Evolutionary conservation across 2,329 filamentous ascomycete genomes (phyloP), one percentile per base, ranked within the genome.

Genomic region (Tetracladium maxilliforme): DNA sequence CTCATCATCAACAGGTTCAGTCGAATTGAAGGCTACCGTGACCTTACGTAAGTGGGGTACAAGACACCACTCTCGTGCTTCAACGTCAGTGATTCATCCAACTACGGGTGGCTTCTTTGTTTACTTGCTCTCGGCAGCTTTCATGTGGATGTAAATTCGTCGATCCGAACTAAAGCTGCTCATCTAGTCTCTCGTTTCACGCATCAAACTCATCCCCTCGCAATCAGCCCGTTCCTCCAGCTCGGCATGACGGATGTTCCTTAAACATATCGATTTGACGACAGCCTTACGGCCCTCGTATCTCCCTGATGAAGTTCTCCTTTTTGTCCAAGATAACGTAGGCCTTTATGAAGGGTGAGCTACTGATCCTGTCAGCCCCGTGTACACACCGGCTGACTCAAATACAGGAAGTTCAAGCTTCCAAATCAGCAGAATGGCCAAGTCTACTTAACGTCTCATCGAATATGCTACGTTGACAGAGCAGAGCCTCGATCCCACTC

Each of bases 311-410:
- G 90, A 98, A 66, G 79, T 82, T 39, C 64, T 95, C 27, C 67
- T 98, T 31, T 95, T 93, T 56, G 87, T 98, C 30, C 87, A 95
- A 58, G 86, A 95, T 63, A 86, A 83, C 50, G 86, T 98, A 42
- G 90, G 90, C 39, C 64, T 98, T 33, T 98, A 98, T 58, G 83
- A 95, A 64, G 90, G 90, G 84, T 92, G 64, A 56, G 73, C 58
- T 25, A 28, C 14, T 22, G 24, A 14, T 13, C 18, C 22, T 24
- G 6, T 22, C 16, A 16, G 7, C 23, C 9, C 27, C 13, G 20
- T 17, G 16, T 30, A 19, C 16, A 23, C 16, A 13, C 17, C 19
- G 11, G 5, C 14, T 5, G 14, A 10, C 22, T 31, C 26, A 24
- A 18, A 27, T 16, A 16, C 21, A 93, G 84, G 39, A 95, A 94